Base-by-base conservation (phyloP, 2,329 filamentous ascomycete genomes). In the Paraphaeosphaeria minitans region DNA sequence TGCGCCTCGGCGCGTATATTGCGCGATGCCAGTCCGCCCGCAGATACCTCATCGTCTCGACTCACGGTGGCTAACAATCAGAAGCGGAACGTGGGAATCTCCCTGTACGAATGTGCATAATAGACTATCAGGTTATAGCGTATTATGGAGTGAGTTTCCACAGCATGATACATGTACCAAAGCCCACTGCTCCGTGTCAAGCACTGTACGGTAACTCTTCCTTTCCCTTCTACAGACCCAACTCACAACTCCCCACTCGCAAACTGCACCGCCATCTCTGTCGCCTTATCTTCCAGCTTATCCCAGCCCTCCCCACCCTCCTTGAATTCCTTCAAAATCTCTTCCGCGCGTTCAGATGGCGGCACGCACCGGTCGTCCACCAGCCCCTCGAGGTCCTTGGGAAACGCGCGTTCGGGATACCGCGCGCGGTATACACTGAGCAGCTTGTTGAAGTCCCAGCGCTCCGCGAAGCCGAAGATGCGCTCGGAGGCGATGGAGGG, bases 391-490 rank as follows among this genome's bases (percentile, higher is more conserved):
- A 72, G 33, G 42, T 68, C 64, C 0, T 67, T 62, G 2, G 59
- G 53, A 55, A 82, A 78, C 16, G 61, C 63, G 49, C 74, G 76
- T 2, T 77, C 69, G 0, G 83, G 82, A 47, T 75, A 75, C 3
- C 77, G 29, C 45, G 76, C 73, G 29, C 75, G 68, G 42, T 81
- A 66, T 10, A 78, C 69, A 0, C 57, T 64, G 10, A 83, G 61
- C 16, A 84, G 63, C 2, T 78, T 65, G 21, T 83, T 82, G 70
- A 78, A 83, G 47, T 75, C 83, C 56, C 77, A 82, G 0, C 77
- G 78, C 1, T 77, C 73, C 0, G 81, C 83, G 53, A 83, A 85
- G 1, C 75, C 85, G 65, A 87, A 85, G 9, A 88, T 68, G 1
- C 86, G 80, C 64, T 87, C 80, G 0, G 77, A 77, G 1, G 72